Conservation (phyloP, 306 rosid species). For the Arachis stenosperma region DNA sequence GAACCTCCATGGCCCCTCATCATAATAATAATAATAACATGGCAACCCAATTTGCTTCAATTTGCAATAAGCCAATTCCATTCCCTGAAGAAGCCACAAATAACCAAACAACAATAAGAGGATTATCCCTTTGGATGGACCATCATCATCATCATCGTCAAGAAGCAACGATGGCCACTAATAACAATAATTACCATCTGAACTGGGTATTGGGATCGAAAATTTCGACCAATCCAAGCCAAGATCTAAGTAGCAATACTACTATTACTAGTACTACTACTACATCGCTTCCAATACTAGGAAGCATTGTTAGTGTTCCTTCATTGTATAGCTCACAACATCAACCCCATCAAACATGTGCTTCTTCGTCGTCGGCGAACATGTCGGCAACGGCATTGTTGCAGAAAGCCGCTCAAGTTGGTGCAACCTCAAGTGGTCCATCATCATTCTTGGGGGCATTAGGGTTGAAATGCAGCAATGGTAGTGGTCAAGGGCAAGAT, state of each 20-base stretch:
- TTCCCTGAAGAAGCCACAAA: constrained; percentile 36
- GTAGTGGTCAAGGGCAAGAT: constrained; percentile 44
- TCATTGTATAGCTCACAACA: constrained; percentile 68
- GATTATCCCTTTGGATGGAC: constrained; percentile 66
- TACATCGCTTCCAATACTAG: constrained; percentile 44
- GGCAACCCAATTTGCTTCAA: constrained; percentile 57
- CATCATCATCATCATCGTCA: constrained; percentile 27
- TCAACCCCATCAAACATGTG: constrained; percentile 41
- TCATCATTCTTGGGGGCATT: constrained; percentile 58
- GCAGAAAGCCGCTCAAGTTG: constrained; percentile 86
- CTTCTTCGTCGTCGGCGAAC: constrained; percentile 42
- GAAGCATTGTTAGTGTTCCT: constrained; percentile 55
- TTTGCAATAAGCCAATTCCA: constrained; percentile 62
- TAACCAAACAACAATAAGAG: constrained; percentile 37
- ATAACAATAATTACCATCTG: constrained; percentile 49
- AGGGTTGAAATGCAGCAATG: constrained; percentile 56
- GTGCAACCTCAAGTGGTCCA: constrained; percentile 65
- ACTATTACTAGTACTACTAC: not conserved
- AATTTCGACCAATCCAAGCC: constrained; percentile 40
- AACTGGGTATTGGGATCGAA: constrained; percentile 74
- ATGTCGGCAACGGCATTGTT: constrained; percentile 95
- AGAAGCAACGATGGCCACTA: constrained; percentile 37
- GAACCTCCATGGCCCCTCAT: constrained; percentile 39
- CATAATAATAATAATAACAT: constrained; percentile 16
- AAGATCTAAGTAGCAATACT: constrained; percentile 43